Evolutionary conservation across 2,329 filamentous ascomycete genomes (phyloP).

Genomic region (Cladophialophora carrionii): DNA sequence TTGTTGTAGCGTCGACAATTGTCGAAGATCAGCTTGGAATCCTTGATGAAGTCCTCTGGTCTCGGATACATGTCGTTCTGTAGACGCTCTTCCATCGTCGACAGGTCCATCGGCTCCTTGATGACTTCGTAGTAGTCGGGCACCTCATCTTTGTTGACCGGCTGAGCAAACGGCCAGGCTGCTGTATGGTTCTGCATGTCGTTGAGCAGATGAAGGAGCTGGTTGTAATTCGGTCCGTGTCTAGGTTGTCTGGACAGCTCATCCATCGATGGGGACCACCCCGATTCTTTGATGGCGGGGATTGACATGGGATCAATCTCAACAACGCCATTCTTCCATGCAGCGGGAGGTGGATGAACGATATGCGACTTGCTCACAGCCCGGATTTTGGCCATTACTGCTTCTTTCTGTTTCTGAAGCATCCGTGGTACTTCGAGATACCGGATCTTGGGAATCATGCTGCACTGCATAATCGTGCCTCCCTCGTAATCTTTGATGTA

Average conservation of each 20-base stretch:
- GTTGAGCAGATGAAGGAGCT: conserved; percentile 88
- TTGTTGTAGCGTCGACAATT: conserved; percentile 98
- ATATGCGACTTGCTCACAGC: conserved; percentile 87
- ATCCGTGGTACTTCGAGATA: conserved; percentile 93
- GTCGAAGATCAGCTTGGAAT: conserved; percentile 86
- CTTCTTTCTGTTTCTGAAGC: conserved; percentile 96
- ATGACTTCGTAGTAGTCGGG: conserved; percentile 99
- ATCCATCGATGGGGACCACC: conserved; percentile 98
- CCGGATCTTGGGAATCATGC: conserved; percentile 91
- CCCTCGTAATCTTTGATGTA: conserved; percentile 99
- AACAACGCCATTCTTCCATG: conserved; percentile 76
- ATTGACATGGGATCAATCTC: conserved; percentile 85
- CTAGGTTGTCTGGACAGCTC: conserved; percentile 91
- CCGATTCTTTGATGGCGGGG: conserved; percentile 83
- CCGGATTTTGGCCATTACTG: conserved; percentile 90
- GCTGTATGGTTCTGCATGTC: conserved; percentile 92
- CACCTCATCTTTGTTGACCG: conserved; percentile 93
- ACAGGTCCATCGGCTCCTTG: conserved; percentile 94
- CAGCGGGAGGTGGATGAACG: conserved; percentile 79
- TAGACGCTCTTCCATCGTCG: conserved; percentile 93
- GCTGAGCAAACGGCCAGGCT: conserved; percentile 91
- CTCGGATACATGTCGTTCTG: conserved; percentile 89
- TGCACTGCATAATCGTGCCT: conserved; percentile 98
- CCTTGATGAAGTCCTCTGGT: conserved; percentile 88
- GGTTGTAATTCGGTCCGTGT: conserved; percentile 94